A percentile compares a stretch with the other conserved stretches of the same genome.
Evolutionary conservation across 139 green algal species (phyloP).

Genomic region (Chlorella ohadii): DNA sequence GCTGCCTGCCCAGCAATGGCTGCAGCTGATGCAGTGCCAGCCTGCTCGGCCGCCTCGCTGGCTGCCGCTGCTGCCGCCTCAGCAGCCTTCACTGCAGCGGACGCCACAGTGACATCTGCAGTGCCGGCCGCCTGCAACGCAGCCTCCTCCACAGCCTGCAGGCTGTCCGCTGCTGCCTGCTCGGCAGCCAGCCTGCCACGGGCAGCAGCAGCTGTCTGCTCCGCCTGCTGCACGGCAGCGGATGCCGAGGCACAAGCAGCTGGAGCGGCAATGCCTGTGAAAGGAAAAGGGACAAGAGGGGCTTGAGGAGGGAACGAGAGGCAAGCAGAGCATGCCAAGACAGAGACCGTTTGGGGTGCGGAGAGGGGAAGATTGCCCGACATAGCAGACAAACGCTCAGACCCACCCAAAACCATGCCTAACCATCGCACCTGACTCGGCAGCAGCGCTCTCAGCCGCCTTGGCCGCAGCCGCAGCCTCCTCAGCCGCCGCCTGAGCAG

Average conservation of each 20-base stretch:
- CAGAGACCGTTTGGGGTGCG: no score
- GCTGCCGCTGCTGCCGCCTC: background rate
- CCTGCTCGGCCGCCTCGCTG: background rate
- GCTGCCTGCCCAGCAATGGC: background rate
- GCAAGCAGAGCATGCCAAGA: no score
- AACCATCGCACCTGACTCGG: no score
- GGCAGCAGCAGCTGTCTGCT: background rate
- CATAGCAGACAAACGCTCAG: no score
- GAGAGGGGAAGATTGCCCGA: no score
- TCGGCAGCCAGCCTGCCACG: background rate
- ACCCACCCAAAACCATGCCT: no score
- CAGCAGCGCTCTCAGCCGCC: no score
- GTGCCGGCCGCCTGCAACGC: background rate
- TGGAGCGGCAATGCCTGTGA: background rate
- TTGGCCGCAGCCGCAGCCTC: no score
- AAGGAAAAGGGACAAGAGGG: no score
- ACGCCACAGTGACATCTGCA: background rate
- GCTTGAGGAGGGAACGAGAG: no score
- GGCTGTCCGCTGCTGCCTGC: background rate
- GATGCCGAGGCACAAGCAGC: background rate
- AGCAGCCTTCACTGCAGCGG: background rate
- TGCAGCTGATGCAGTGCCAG: slow-evolving; percentile 11
- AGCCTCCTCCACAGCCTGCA: background rate
- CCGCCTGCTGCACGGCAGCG: slow-evolving; percentile 6
- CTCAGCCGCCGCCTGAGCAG: background rate